Evolutionary conservation across 805 yeast species (phyloP).

Genomic region (Wickerhamiella hasegawae): DNA sequence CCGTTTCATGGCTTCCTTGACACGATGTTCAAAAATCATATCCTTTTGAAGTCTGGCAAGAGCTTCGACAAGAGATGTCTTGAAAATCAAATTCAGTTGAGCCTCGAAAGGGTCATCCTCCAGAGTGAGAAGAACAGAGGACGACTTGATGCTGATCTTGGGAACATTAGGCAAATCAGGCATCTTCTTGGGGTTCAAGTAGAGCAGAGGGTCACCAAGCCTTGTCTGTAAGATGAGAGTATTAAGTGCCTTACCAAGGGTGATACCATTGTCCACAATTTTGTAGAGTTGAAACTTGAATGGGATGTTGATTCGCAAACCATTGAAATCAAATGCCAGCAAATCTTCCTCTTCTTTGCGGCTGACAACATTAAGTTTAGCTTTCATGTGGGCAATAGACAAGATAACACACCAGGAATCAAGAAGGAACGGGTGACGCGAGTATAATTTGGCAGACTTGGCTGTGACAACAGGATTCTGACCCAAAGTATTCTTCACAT

Average conservation of each 20-base stretch:
- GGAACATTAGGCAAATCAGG: constrained; percentile 24
- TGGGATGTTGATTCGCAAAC: constrained; percentile 35
- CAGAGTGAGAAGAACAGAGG: constrained; percentile 42
- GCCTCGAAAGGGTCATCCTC: constrained; percentile 88
- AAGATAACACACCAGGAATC: constrained; percentile 24
- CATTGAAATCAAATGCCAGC: constrained; percentile 17
- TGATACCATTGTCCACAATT: constrained; percentile 63
- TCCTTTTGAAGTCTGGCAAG: constrained; percentile 6
- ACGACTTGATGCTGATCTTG: constrained; percentile 35
- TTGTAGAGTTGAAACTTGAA: constrained; percentile 58
- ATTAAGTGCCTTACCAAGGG: constrained; percentile 46
- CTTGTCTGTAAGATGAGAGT: constrained; percentile 28
- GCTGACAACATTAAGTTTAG: constrained; percentile 9
- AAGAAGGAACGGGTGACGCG: constrained; percentile 31
- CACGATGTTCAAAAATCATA: constrained; percentile 1
- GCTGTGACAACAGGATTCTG: constrained; percentile 21
- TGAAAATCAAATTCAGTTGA: constrained; percentile 44
- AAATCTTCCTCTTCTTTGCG: constrained; percentile 1
- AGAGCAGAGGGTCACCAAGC: constrained; percentile 12
- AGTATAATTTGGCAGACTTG: constrained; percentile 30
- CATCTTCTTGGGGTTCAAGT: constrained; percentile 16
- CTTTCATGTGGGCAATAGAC: constrained; percentile 16
- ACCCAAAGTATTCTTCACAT: constrained; percentile 17
- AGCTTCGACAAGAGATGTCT: no score
- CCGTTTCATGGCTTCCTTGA: constrained; percentile 3